Percentiles rank a stretch among this genome's conserved stretches.
phyloP scores from a whole-genome alignment of 441 rosid species.

The Mallotus japonicus region DNA sequence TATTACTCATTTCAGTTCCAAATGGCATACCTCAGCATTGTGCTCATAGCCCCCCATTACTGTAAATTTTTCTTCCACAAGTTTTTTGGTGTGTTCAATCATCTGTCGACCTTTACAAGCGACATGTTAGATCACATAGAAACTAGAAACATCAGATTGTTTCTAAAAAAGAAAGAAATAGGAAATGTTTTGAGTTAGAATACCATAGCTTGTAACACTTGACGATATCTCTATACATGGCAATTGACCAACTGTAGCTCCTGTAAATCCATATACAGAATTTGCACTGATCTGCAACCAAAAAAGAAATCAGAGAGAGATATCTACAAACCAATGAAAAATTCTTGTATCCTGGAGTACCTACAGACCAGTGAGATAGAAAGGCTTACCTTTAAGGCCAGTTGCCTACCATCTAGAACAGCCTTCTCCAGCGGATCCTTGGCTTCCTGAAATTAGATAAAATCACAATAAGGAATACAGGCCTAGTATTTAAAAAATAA shows the following conservation, averaged over 20 bases:
- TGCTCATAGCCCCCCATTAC: constrained; percentile 68
- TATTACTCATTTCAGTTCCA: constrained; percentile 19
- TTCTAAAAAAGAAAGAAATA: constrained; percentile 17
- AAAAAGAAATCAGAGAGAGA: constrained; percentile 23
- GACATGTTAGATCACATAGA: constrained; percentile 33
- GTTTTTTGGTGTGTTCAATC: constrained; percentile 96
- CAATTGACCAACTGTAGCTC: constrained; percentile 90
- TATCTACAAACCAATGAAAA: constrained; percentile 13
- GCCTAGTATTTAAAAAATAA: neutral
- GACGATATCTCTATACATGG: constrained; percentile 98
- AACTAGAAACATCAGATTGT: constrained; percentile 12
- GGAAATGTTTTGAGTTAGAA: constrained; percentile 1
- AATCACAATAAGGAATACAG: constrained; percentile 21
- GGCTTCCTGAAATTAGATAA: constrained; percentile 62
- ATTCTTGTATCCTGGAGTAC: neutral
- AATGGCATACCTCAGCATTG: constrained; percentile 75
- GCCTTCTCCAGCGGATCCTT: constrained; percentile 98
- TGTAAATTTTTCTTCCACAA: constrained; percentile 89
- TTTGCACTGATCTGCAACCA: constrained; percentile 85
- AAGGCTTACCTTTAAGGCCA: constrained; percentile 78
- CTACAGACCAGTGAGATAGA: constrained; percentile 16
- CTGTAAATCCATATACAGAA: constrained; percentile 98
- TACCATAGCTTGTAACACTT: constrained; percentile 99
- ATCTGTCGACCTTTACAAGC: constrained; percentile 79
- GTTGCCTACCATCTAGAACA: constrained; percentile 95